phyloP scores from a whole-genome alignment of 2,329 filamentous ascomycete genomes.

The Nemania serpens region DNA sequence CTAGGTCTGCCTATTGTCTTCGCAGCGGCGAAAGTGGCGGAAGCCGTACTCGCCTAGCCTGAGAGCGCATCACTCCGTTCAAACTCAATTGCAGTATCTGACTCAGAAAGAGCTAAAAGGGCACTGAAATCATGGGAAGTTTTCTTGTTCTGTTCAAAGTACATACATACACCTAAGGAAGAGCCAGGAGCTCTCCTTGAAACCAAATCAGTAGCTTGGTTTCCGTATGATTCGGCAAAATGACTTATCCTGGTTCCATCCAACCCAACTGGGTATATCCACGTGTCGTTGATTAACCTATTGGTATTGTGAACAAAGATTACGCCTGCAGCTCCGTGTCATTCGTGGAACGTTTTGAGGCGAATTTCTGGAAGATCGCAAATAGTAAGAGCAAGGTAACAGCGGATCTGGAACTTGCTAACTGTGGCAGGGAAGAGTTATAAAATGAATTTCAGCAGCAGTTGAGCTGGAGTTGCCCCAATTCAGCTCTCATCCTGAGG shows the following conservation, averaged over 20 bases:
- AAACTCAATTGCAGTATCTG: too few species aligned
- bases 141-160: background rate
- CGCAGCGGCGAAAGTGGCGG: background rate
- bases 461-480: background rate
- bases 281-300: background rate
- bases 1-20: too few species aligned
- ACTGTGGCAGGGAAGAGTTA: background rate
- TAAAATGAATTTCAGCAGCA: background rate
- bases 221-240: constrained; percentile 2
- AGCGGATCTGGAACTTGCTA: background rate
- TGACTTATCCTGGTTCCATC: constrained; percentile 15
- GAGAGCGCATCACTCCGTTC: too few species aligned
- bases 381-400: background rate
- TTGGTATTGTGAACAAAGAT: background rate
- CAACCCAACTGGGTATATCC: constrained; percentile 12
- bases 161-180: background rate
- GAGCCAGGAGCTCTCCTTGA: background rate
- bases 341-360: background rate
- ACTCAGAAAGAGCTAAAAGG: background rate
- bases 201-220: background rate
- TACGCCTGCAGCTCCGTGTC: background rate
- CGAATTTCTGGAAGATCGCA: background rate
- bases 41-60: too few species aligned
- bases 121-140: background rate
- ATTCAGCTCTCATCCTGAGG: background rate